Evolutionary conservation across 495 filamentous ascomycete genomes (phyloP).

Genomic region (Penicillium cosmopolitanum): DNA sequence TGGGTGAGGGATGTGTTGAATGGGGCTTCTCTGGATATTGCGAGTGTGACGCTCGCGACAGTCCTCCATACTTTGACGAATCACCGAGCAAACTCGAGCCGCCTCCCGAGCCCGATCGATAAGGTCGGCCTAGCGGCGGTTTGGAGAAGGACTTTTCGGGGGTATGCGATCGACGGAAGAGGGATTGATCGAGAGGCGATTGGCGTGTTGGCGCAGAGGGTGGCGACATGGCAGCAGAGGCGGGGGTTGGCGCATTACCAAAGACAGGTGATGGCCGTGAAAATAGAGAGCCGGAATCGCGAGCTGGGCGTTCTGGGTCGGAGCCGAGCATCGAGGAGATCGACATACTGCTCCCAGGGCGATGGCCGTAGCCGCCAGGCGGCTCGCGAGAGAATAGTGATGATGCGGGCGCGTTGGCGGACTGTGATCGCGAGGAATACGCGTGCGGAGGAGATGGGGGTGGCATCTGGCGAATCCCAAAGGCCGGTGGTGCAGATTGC

Average conservation of each 20-base stretch:
- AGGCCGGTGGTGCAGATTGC: slow-evolving; percentile 48
- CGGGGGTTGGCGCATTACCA: slow-evolving; percentile 35
- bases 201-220: slow-evolving; percentile 46
- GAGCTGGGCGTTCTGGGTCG: slow-evolving; percentile 63
- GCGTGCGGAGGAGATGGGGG: slow-evolving; percentile 63
- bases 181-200: slow-evolving; percentile 59
- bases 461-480: slow-evolving; percentile 59
- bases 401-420: slow-evolving; percentile 44
- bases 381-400: slow-evolving; percentile 58
- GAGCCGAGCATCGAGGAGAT: slow-evolving; percentile 87
- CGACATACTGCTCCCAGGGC: slow-evolving; percentile 84
- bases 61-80: slow-evolving; percentile 38
- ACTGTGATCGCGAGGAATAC: slow-evolving; percentile 47
- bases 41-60: slow-evolving; percentile 35
- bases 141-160: slow-evolving; percentile 62
- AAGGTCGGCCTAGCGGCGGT: slow-evolving; percentile 37
- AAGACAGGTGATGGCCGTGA: slow-evolving; percentile 54
- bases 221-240: slow-evolving; percentile 49
- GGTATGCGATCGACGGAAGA: slow-evolving; percentile 72
- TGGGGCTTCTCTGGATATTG: slow-evolving; percentile 46
- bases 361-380: slow-evolving; percentile 48
- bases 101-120: slow-evolving; percentile 50
- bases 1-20: slow-evolving; percentile 47
- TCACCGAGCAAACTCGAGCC: slow-evolving; percentile 32
- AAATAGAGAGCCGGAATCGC: slow-evolving; percentile 60